Base-by-base conservation (phyloP, 257 asterid species). In the Fraxinus pennsylvanica region DNA sequence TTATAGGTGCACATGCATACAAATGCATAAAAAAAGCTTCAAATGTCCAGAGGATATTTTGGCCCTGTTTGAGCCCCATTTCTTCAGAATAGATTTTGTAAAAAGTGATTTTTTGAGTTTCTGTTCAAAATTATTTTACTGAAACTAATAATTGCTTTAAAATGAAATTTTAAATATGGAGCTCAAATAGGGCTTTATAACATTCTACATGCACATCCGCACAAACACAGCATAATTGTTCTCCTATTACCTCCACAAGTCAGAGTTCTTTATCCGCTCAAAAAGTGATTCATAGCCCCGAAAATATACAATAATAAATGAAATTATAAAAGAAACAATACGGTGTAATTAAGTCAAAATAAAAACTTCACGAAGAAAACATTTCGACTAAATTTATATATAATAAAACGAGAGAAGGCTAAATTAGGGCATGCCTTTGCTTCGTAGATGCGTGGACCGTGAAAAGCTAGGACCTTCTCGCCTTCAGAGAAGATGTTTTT, bases 401-500 rank as follows among this genome's bases (percentile, higher is more conserved):
- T 5, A 45, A 32, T 47, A 68, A 22, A 45, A 41, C 5, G n/a
- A 0, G n/a, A 52, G n/a, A 35, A 33, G 15, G 13, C 29, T 32
- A 25, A 35, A 25, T 7, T 45, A 50, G 39, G 68, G 75, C 43
- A 33, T 80, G 91, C 98, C 95, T 90, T 93, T 82, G 97, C 98
- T 54, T 81, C 88, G 82, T 92, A 93, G 29, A 90, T 73, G 54
- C 76, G 79, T 63, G 69, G 74, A 69, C 86, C 83, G 75, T 86
- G 92, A 75, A 45, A 88, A 71, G 92, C 94, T 17, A 93, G 87
- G 80, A 93, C 98, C 36, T n/a, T 73, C 79, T 93, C 96, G 36
- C 95, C 95, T 73, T 75, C 87, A 19, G 35, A 63, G 36, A 63
- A 63, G 35, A 27, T 3, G 8, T 25, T 63, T 25, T 9, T 63